A percentile compares a stretch with the other conserved stretches of the same genome.
These are phyloP conservation scores for Aspergillus saccharolyticus DNA, from an alignment of 495 filamentous ascomycete species.

Conservation along the genomic window DNA sequence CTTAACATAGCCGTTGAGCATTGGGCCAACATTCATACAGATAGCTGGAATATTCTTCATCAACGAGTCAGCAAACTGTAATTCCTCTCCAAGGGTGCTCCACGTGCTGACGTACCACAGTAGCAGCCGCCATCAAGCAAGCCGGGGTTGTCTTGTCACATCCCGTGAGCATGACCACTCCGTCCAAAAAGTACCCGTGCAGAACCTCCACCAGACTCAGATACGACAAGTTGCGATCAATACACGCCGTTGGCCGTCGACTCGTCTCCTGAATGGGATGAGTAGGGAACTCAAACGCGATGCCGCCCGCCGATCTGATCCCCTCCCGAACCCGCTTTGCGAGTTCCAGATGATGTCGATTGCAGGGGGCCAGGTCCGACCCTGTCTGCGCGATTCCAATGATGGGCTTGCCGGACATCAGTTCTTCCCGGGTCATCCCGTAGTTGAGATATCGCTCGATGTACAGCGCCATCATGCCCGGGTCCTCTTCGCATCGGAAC, in stretches of 20 bases:
- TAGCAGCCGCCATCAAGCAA: slow-evolving; percentile 52
- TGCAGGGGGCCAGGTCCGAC: slow-evolving; percentile 51
- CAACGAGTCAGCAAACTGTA: background rate
- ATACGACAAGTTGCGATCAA: slow-evolving; percentile 52
- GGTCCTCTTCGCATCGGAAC: slow-evolving; percentile 43
- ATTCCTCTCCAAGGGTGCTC: background rate
- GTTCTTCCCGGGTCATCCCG: slow-evolving; percentile 48
- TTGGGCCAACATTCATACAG: slow-evolving; percentile 52
- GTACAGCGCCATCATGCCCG: slow-evolving; percentile 49
- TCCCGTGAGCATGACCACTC: slow-evolving; percentile 52
- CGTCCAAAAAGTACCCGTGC: slow-evolving; percentile 49
- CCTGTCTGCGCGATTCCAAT: slow-evolving; percentile 54
- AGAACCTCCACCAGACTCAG: slow-evolving; percentile 49
- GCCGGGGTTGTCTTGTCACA: slow-evolving; percentile 56
- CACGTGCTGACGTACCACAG: slow-evolving; percentile 35
- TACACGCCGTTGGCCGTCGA: slow-evolving; percentile 45
- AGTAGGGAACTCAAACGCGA: slow-evolving; percentile 52
- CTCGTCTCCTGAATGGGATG: slow-evolving; percentile 53
- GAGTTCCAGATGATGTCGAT: slow-evolving; percentile 49
- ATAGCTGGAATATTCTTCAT: slow-evolving; percentile 49
- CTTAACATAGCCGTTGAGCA: slow-evolving; percentile 49
- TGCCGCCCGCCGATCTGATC: slow-evolving; percentile 48
- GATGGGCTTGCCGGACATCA: slow-evolving; percentile 51
- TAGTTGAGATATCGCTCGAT: slow-evolving; percentile 55
- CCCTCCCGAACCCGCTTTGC: slow-evolving; percentile 51